Percentiles rank a stretch among this genome's conserved stretches.
Conservation (phyloP, 352 stramenopile species). For the Pythium apleroticum region DNA sequence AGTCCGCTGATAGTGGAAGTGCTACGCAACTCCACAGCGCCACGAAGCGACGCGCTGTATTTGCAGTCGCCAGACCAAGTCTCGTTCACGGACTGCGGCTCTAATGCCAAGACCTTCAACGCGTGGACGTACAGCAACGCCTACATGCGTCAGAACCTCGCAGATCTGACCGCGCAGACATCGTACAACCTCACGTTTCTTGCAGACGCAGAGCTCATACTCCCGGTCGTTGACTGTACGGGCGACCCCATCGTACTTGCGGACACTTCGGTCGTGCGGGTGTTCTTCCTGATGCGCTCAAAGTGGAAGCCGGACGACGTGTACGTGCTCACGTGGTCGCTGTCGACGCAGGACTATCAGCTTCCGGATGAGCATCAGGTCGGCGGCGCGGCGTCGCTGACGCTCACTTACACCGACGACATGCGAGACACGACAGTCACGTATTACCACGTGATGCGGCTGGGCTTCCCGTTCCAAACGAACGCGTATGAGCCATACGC, state of each 20-base stretch:
- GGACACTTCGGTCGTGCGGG: background rate
- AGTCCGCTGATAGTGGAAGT: conserved; percentile 33
- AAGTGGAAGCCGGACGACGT: conserved; percentile 19
- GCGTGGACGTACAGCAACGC: conserved; percentile 30
- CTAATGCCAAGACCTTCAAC: background rate
- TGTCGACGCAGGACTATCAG: conserved; percentile 27
- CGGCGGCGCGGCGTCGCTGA: conserved; percentile 11
- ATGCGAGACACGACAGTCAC: conserved; percentile 8
- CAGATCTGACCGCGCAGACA: conserved; percentile 24
- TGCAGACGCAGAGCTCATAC: conserved; percentile 37
- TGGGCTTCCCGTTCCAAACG: conserved; percentile 21
- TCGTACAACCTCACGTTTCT: conserved; percentile 41
- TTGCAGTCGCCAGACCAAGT: conserved; percentile 23
- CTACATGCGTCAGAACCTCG: conserved; percentile 34
- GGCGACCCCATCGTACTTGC: conserved; percentile 25
- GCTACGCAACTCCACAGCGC: conserved; percentile 31
- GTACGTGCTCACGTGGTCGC: conserved; percentile 19
- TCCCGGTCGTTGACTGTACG: conserved; percentile 46
- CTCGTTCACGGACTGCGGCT: conserved; percentile 25
- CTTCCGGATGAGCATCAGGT: conserved; percentile 7
- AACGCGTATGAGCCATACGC: conserved; percentile 16
- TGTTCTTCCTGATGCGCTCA: conserved; percentile 25
- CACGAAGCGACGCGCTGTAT: conserved; percentile 35
- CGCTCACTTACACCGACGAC: conserved; percentile 25
- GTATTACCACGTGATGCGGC: conserved; percentile 15